Evolutionary conservation across 768 basidiomycete genomes (phyloP).

Genomic region (Coprinellus aureogranulatus): DNA sequence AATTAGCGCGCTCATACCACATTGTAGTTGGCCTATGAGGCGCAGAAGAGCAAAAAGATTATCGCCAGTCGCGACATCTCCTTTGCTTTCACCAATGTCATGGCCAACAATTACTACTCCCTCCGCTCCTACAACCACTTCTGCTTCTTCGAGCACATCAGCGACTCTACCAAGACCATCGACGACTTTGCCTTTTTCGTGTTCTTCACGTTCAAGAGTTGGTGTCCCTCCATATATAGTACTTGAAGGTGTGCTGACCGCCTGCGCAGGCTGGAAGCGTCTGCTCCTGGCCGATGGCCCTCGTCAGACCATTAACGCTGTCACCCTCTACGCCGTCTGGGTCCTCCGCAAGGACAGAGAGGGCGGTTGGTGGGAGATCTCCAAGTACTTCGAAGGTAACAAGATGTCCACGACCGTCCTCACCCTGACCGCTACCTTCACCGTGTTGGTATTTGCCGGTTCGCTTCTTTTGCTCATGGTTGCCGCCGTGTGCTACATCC

Average conservation of each 20-base stretch:
- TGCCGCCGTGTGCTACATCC: conserved; percentile 87
- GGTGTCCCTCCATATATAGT: conserved; percentile 21
- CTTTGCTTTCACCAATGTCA: conserved; percentile 96
- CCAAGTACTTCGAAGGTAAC: conserved; percentile 79
- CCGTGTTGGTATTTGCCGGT: conserved; percentile 82
- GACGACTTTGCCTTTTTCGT: conserved; percentile 99
- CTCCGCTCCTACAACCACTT: conserved; percentile 97
- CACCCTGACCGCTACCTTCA: conserved; percentile 87
- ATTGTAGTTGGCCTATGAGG: conserved; percentile 80
- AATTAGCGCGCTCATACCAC: too few relatives aligned
- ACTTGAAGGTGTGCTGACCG: neutral
- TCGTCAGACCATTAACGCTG: conserved; percentile 95
- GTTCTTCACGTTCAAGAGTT: conserved; percentile 99
- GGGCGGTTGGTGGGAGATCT: conserved; percentile 63
- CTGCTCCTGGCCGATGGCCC: conserved; percentile 86
- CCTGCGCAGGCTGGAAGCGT: conserved; percentile 40
- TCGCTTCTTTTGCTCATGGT: conserved; percentile 77
- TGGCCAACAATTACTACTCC: conserved; percentile 96
- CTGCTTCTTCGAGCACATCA: conserved; percentile 97
- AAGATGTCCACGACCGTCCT: conserved; percentile 76
- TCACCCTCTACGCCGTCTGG: conserved; percentile 92
- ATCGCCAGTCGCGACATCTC: conserved; percentile 95
- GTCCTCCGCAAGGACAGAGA: conserved; percentile 35
- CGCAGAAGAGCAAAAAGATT: conserved; percentile 88
- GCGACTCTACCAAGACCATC: conserved; percentile 90